Conservation (phyloP, 208 protist genomes). For the Leishmania braziliensis region DNA sequence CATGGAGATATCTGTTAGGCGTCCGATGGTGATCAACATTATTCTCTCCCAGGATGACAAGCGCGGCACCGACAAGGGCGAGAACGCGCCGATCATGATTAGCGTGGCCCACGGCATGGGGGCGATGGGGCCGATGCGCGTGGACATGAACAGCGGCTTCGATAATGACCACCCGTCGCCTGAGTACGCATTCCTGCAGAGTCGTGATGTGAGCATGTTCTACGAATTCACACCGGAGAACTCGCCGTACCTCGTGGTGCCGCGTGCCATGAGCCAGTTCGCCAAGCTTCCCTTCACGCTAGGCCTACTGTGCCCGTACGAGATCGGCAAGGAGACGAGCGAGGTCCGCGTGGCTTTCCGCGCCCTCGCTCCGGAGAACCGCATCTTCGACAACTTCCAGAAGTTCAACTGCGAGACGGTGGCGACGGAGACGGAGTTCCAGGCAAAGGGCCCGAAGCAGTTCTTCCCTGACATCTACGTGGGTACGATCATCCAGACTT, state of each 20-base stretch:
- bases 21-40: constrained; percentile 53
- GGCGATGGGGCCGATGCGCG: constrained; percentile 43
- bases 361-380: constrained; percentile 57
- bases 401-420: constrained; percentile 64
- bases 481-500: constrained; percentile 71
- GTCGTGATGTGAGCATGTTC: constrained; percentile 77
- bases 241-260: constrained; percentile 83
- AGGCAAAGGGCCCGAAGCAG: constrained; percentile 59
- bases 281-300: constrained; percentile 63
- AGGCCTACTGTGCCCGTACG: constrained; percentile 52
- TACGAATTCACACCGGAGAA: constrained; percentile 74
- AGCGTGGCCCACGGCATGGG: constrained; percentile 71
- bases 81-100: constrained; percentile 80
- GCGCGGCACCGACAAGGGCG: constrained; percentile 64
- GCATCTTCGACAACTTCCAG: constrained; percentile 76
- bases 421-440: constrained; percentile 73
- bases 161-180: constrained; percentile 75
- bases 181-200: constrained; percentile 77
- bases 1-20: constrained; percentile 62
- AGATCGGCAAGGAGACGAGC: constrained; percentile 61
- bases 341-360: constrained; percentile 64
- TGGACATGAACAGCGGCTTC: constrained; percentile 78
- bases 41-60: constrained; percentile 79
- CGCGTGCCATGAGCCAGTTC: constrained; percentile 60
- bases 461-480: constrained; percentile 88